Percentiles rank a stretch among this genome's conserved stretches.
Evolutionary conservation across 2,329 filamentous ascomycete genomes (phyloP).

Genomic region (Fusarium incarnatum): DNA sequence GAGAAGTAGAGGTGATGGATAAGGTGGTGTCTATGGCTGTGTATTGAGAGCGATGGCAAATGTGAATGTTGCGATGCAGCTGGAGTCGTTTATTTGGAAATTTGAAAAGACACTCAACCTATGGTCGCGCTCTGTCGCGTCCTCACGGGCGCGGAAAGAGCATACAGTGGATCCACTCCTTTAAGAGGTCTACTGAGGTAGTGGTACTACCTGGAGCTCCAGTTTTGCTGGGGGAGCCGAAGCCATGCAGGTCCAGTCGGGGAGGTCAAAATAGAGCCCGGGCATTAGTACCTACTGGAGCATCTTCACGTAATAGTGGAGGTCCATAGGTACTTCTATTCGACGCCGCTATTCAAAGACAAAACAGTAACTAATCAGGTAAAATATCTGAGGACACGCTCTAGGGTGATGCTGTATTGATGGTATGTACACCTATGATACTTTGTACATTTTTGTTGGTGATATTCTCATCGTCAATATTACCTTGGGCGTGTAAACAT

Average conservation of each 20-base stretch:
- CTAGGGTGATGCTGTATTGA: not conserved
- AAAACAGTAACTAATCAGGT: not conserved
- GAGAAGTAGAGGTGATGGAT: not conserved
- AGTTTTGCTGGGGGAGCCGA: not conserved
- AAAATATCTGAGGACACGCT: not conserved
- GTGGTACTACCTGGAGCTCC: not conserved
- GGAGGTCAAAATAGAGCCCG: not conserved
- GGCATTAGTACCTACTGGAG: not conserved
- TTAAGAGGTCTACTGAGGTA: not conserved
- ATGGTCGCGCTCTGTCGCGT: conserved; percentile 33
- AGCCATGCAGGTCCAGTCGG: not conserved
- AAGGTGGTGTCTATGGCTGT: conserved; percentile 13
- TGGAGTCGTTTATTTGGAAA: conserved; percentile 32
- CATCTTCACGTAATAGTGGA: not conserved
- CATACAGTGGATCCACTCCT: conserved; percentile 37
- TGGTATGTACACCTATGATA: not conserved
- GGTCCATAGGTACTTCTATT: not conserved
- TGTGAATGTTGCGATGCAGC: conserved; percentile 19
- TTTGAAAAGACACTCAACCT: conserved; percentile 31
- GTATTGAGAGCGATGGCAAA: conserved; percentile 2
- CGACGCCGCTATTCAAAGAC: not conserved
- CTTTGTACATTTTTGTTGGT: not conserved
- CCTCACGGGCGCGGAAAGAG: conserved; percentile 37
- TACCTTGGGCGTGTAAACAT: not conserved
- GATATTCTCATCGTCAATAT: not conserved